These are phyloP conservation scores for Trifolium fragiferum DNA, from an alignment of 306 rosid species.

Conservation along the genomic window DNA sequence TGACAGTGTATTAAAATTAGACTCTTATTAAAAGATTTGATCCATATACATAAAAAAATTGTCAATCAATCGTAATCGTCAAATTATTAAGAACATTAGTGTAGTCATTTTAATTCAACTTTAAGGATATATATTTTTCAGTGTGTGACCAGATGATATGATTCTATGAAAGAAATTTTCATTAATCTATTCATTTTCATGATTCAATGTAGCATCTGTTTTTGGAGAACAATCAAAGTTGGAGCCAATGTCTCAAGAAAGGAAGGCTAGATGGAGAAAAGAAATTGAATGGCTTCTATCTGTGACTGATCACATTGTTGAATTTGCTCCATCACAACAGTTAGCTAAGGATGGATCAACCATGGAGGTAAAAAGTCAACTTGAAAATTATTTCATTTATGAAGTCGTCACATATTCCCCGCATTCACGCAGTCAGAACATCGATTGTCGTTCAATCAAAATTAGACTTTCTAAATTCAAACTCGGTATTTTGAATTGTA, in stretches of 20 bases:
- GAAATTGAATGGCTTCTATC: conserved; percentile 91
- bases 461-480: background rate
- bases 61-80: no score
- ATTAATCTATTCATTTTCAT: conserved; percentile 22
- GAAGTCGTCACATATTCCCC: background rate
- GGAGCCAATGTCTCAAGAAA: conserved; percentile 71
- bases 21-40: no score
- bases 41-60: no score
- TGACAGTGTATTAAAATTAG: no score
- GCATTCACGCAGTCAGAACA: background rate
- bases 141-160: no score
- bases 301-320: conserved; percentile 89
- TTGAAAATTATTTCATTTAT: background rate
- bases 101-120: no score
- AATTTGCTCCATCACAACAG: conserved; percentile 82
- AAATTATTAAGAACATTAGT: no score
- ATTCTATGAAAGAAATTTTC: no score
- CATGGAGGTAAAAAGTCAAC: conserved; percentile 58
- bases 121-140: no score
- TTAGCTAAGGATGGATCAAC: conserved; percentile 64
- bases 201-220: conserved; percentile 69
- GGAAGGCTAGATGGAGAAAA: conserved; percentile 80
- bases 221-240: conserved; percentile 82
- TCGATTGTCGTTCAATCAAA: background rate
- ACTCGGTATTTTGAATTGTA: background rate